Evolutionary conservation across 164 flowering plant species (phyloP).

Genomic region (Paratinospora sagittata): DNA sequence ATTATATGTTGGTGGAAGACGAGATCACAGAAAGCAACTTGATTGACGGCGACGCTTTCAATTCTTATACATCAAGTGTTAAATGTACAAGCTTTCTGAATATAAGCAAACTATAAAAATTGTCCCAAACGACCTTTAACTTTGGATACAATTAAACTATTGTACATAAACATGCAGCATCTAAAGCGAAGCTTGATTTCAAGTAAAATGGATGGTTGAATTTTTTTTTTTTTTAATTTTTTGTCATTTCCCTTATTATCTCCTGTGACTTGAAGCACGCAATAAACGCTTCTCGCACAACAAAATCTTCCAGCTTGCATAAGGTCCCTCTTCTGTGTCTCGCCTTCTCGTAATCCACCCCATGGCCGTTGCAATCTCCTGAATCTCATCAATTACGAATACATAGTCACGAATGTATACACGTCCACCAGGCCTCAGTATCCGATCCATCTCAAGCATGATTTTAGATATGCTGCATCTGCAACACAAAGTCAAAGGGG

Average conservation of each 20-base stretch:
- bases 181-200: too few species aligned
- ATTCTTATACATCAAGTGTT: too few species aligned
- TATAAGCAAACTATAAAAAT: too few species aligned
- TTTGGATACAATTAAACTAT: not conserved
- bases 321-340: conserved; percentile 75
- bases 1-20: too few species aligned
- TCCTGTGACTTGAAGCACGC: conserved; percentile 9
- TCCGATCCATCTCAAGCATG: conserved; percentile 92
- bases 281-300: conserved; percentile 42
- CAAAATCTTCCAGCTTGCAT: conserved; percentile 64
- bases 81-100: too few species aligned
- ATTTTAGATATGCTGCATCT: conserved; percentile 73
- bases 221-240: not conserved
- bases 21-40: too few species aligned
- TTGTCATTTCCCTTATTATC: too few species aligned
- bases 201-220: not conserved
- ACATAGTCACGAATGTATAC: conserved; percentile 77
- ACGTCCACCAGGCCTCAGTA: conserved; percentile 82
- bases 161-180: not conserved
- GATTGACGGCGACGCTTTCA: too few species aligned
- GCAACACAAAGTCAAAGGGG: conserved; percentile 9
- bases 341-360: conserved; percentile 56
- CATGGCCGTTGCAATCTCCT: conserved; percentile 51
- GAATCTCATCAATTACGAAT: conserved; percentile 55
- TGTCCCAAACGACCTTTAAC: too few species aligned